Evolutionary conservation across 208 protist species (phyloP).

Genomic region (Acanthamoeba castellanii): DNA sequence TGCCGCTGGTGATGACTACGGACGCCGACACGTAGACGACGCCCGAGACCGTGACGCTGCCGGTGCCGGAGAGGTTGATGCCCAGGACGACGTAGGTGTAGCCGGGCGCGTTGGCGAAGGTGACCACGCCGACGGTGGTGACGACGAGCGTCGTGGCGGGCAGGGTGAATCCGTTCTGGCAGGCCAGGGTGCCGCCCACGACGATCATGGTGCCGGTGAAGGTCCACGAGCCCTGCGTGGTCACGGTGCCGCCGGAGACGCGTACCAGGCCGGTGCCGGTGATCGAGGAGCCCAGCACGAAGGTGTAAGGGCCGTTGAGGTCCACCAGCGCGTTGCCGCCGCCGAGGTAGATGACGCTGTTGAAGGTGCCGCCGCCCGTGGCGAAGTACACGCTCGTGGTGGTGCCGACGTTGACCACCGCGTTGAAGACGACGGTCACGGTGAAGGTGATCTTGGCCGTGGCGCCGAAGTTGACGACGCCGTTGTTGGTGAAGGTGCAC

Average conservation of each 20-base stretch:
- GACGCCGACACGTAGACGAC: slow-evolving; percentile 21
- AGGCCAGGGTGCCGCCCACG: slow-evolving; percentile 6
- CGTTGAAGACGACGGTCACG: slow-evolving; percentile 27
- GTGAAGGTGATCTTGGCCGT: slow-evolving; percentile 56
- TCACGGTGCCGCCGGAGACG: slow-evolving; percentile 59
- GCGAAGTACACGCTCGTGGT: slow-evolving; percentile 36
- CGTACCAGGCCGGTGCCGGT: slow-evolving; percentile 15
- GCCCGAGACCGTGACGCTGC: slow-evolving; percentile 45
- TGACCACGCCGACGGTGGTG: slow-evolving; percentile 11
- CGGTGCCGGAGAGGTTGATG: slow-evolving; percentile 28
- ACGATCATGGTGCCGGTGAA: slow-evolving; percentile 21
- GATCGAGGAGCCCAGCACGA: slow-evolving; percentile 24
- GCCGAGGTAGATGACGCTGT: slow-evolving; percentile 20
- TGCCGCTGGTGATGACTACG: slow-evolving; percentile 58
- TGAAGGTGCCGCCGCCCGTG: slow-evolving; percentile 14
- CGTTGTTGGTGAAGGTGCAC: slow-evolving; percentile 73
- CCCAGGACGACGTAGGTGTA: slow-evolving; percentile 28
- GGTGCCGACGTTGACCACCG: not conserved
- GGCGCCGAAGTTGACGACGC: slow-evolving; percentile 17
- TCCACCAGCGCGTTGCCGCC: slow-evolving; percentile 43
- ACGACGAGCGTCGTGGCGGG: slow-evolving; percentile 18
- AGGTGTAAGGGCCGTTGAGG: slow-evolving; percentile 55
- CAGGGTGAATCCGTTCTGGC: slow-evolving; percentile 24
- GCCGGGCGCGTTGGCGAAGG: not conserved
- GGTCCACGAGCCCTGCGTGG: slow-evolving; percentile 36